Evolutionary conservation across 106 monocot species (phyloP), one percentile per base, ranked within the genome.

Genomic region (Triglochin maritima): DNA sequence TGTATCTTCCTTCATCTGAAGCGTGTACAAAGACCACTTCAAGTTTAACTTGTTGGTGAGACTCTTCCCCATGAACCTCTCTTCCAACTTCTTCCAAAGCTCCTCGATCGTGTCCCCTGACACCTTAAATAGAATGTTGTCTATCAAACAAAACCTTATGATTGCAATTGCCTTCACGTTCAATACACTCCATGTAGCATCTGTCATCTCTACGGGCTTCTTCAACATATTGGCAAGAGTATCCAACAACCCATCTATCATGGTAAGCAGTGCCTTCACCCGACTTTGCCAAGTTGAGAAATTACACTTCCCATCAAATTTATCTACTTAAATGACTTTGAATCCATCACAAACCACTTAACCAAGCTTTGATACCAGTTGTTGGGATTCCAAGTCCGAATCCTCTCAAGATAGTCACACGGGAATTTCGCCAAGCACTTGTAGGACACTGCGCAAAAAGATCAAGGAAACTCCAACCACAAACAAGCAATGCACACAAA

Each of bases 21-120:
- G 47, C 47, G 60, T 70, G 49, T 60, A 57, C 2, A 70, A 47
- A 7, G 5, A 9, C 29, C 60, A 12, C 60, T 60, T 70, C 47
- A 70, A 49, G 29, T 60, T 10, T 16, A 70, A 11, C 13, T 17
- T 59, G 6, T 56, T 52, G n/a, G 46, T 59, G 4, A 60, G 60
- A 4, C 60, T 48, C 43, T 60, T 71, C 5, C 17, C 60, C 60
- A 71, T 60, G 59, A 60, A 71, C 1, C 59, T 48, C 9, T 47
- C 17, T 60, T 70, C 70, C 3, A 71, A 49, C 56, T 71, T 59
- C 3, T 49, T 48, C 49, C 60, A 42, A 7, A 60, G 15, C 3
- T 42, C 41, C n/a, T 42, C 7, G 7, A 29, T 14, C 2, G 59
- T 60, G 7, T 60, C 41, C 6, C 41, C 6, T 29, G 41, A 6